phyloP scores from a whole-genome alignment of 1,284 basidiomycete genomes.

The Cryptococcus hybrid region DNA sequence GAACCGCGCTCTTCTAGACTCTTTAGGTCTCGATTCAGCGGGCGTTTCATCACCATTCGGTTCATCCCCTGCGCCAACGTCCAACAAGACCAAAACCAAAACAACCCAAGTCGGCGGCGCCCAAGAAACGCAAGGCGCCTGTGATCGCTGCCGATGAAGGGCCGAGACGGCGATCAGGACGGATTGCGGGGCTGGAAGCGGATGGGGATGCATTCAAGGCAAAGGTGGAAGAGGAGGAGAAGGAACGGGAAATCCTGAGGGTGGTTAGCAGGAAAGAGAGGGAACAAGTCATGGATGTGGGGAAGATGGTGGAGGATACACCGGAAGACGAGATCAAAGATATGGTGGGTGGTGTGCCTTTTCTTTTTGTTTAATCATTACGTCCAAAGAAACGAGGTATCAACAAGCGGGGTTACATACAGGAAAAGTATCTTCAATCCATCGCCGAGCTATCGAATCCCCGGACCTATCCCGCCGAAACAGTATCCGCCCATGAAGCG shows the following conservation, averaged over 20 bases:
- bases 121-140: slow-evolving; percentile 28
- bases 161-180: slow-evolving; percentile 34
- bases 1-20: slow-evolving; percentile 48
- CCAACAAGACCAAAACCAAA: slow-evolving; percentile 4
- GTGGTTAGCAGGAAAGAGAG: slow-evolving; percentile 33
- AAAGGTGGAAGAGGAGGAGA: slow-evolving; percentile 32
- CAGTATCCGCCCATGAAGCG: slow-evolving; percentile 9
- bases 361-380: neutral
- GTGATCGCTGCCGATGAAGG: slow-evolving; percentile 20
- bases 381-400: neutral
- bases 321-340: slow-evolving; percentile 16
- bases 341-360: slow-evolving; percentile 9
- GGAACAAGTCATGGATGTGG: slow-evolving; percentile 35
- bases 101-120: slow-evolving; percentile 9
- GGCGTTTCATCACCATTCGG: neutral
- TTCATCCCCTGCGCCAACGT: slow-evolving; percentile 2
- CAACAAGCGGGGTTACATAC: neutral
- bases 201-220: slow-evolving; percentile 32
- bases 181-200: slow-evolving; percentile 42
- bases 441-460: slow-evolving; percentile 8
- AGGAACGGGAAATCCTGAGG: slow-evolving; percentile 32
- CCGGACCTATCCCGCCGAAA: neutral
- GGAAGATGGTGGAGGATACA: slow-evolving; percentile 36
- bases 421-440: slow-evolving; percentile 13
- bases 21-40: slow-evolving; percentile 44